Conservation (phyloP, 2,329 filamentous ascomycete species). For the Pochonia chlamydosporia region DNA sequence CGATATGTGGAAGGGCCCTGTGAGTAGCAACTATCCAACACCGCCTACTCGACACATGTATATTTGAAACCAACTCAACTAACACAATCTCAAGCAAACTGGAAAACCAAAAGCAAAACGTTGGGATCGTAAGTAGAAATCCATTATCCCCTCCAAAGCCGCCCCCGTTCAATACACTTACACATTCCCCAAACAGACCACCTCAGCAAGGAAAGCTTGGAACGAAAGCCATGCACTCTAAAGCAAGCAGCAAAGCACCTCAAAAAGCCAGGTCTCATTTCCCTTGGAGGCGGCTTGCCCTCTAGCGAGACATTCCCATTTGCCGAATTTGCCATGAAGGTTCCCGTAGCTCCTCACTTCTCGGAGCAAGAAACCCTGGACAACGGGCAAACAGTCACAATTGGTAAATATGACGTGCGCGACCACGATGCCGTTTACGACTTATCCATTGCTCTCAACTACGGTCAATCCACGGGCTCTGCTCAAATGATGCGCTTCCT, state of each 20-base stretch:
- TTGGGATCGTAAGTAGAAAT: conserved; percentile 69
- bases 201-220: conserved; percentile 56
- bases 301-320: conserved; percentile 92
- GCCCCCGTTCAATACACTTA: not conserved
- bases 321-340: conserved; percentile 66
- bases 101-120: conserved; percentile 71
- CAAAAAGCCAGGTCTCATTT: conserved; percentile 78
- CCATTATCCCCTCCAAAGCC: not conserved
- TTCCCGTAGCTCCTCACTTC: conserved; percentile 65
- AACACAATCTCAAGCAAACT: conserved; percentile 19
- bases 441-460: conserved; percentile 85
- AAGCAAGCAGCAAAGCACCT: conserved; percentile 78
- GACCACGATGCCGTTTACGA: conserved; percentile 56
- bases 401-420: conserved; percentile 79
- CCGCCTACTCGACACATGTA: too few species aligned
- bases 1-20: conserved; percentile 75
- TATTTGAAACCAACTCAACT: not conserved
- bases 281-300: conserved; percentile 84
- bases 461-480: conserved; percentile 79
- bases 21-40: too few species aligned
- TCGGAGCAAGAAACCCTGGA: conserved; percentile 60
- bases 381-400: conserved; percentile 53
- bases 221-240: conserved; percentile 62
- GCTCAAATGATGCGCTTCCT: conserved; percentile 86
- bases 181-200: conserved; percentile 34